Evolutionary conservation across 2,329 filamentous ascomycete species (phyloP).

Genomic region (Hymenoscyphus scutula): DNA sequence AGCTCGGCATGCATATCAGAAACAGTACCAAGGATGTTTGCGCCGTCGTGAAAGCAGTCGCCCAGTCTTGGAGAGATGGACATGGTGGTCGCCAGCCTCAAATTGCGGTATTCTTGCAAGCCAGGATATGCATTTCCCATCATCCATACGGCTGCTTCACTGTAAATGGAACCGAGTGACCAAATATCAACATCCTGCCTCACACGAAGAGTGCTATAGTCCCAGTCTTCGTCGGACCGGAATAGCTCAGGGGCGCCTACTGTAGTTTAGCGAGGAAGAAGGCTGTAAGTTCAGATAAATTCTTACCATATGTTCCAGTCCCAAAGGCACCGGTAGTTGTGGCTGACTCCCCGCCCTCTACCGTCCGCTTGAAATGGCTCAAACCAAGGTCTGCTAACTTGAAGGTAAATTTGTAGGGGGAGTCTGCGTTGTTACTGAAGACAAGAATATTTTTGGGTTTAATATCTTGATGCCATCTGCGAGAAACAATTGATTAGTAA

Average conservation of each 20-base stretch:
- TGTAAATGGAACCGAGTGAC: conserved; percentile 33
- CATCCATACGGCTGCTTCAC: conserved; percentile 28
- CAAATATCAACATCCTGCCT: conserved; percentile 29
- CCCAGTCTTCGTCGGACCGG: conserved; percentile 13
- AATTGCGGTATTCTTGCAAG: background rate
- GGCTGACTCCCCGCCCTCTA: background rate
- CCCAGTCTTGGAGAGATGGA: too few species aligned
- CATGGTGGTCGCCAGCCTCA: background rate
- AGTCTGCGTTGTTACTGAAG: conserved; percentile 12
- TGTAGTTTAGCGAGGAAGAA: background rate
- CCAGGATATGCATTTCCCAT: conserved; percentile 21
- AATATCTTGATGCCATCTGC: conserved; percentile 35
- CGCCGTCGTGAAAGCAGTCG: too few species aligned
- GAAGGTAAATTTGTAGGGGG: conserved; percentile 24
- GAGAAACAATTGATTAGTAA: conserved; percentile 18
- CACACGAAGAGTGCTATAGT: background rate
- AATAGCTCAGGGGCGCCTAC: conserved; percentile 37
- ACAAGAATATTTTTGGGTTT: conserved; percentile 35
- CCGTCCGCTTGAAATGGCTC: conserved; percentile 13
- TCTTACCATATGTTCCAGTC: conserved; percentile 19
- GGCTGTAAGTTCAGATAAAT: too few species aligned
- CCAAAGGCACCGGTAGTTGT: conserved; percentile 7
- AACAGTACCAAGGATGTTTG: too few species aligned
- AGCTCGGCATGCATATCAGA: too few species aligned
- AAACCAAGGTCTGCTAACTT: conserved; percentile 33